Base-by-base conservation (phyloP, 352 stramenopile genomes). In the Phytophthora nicotianae region DNA sequence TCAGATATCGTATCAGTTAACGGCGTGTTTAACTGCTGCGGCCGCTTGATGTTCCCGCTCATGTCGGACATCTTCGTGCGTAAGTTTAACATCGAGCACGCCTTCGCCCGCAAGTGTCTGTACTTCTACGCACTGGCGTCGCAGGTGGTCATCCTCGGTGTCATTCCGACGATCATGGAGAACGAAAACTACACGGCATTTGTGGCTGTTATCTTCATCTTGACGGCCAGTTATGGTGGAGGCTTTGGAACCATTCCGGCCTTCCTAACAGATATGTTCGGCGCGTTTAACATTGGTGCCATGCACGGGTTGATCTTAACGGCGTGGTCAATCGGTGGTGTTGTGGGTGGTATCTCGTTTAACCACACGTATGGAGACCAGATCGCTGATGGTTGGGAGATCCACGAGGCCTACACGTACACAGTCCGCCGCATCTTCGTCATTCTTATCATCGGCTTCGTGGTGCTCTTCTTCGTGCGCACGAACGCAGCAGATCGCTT, bases 181-280 rank as follows among this genome's bases (percentile, higher is more conserved):
- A 68, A 88, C 53, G 24, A 79, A 40, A 74, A 75, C 50, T 92
- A 89, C 71, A 69, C 57, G 24, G 52, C 75, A 2, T 92, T 92
- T 46, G 64, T 81, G n/a, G 58, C 59, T 13, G 69, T 80, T 17
- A 65, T 89, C 4, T 93, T 88, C 67, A 77, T 91, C 55, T 33
- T 93, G 2, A 91, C 83, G 41, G 61, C 79, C 8, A 81, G 74
- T 45, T 94, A 94, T 56, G 83, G 83, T 21, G 85, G 81, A 16
- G 80, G 79, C 40, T 90, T 91, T 29, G 81, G 82, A 40, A 89
- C 70, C 11, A 91, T 92, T 53, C 83, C 83, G 33, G 79, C 66
- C 27, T 89, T 92, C 58, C 50, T 94, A 20, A 90, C 83, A 0
- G 85, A 92, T 50, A 92, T 92, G 82, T 94, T 92, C 50, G 85